These are phyloP conservation scores for Malbranchea cinnamomea DNA, from an alignment of 2,329 filamentous ascomycete genomes.

Conservation along the genomic window DNA sequence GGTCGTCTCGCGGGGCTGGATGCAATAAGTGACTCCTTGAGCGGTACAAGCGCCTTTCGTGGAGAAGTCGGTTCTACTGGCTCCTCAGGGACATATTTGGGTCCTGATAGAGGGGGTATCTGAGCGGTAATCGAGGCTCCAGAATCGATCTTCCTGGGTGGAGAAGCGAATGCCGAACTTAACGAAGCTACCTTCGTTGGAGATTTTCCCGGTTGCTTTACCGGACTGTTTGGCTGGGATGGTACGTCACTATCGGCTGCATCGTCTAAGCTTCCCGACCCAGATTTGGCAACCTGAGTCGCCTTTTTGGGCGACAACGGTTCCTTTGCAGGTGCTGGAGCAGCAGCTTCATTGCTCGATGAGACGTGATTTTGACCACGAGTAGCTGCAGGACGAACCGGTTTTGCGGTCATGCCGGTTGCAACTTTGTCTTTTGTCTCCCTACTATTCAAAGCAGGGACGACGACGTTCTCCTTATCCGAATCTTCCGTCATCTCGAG, in stretches of 20 bases:
- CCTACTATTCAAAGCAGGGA: slow-evolving; percentile 15
- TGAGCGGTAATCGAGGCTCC: slow-evolving; percentile 11
- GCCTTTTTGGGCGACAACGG: slow-evolving; percentile 35
- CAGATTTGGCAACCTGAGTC: slow-evolving; percentile 29
- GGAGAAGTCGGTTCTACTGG: no score
- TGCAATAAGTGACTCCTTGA: slow-evolving; percentile 22
- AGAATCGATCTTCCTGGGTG: slow-evolving; percentile 26
- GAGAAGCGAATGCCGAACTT: slow-evolving; percentile 17
- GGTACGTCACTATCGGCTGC: slow-evolving; percentile 26
- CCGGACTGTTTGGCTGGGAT: slow-evolving; percentile 22
- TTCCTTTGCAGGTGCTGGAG: slow-evolving; percentile 20
- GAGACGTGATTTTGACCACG: no score
- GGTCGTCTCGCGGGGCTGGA: slow-evolving; percentile 31
- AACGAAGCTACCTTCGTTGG: slow-evolving; percentile 19
- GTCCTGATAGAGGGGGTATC: no score
- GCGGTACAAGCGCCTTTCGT: slow-evolving; percentile 7
- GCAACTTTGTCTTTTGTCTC: slow-evolving; percentile 14
- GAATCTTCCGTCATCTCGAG: slow-evolving; percentile 25
- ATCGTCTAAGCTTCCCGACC: slow-evolving; percentile 19
- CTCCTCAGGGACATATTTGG: no score
- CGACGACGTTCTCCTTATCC: slow-evolving; percentile 25
- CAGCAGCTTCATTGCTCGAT: slow-evolving; percentile 13
- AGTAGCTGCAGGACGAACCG: slow-evolving; percentile 28
- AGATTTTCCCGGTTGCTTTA: slow-evolving; percentile 18
- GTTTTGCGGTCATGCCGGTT: slow-evolving; percentile 29